phyloP scores from a whole-genome alignment of 1,284 basidiomycete species.

The Cryptococcus amylolentus region DNA sequence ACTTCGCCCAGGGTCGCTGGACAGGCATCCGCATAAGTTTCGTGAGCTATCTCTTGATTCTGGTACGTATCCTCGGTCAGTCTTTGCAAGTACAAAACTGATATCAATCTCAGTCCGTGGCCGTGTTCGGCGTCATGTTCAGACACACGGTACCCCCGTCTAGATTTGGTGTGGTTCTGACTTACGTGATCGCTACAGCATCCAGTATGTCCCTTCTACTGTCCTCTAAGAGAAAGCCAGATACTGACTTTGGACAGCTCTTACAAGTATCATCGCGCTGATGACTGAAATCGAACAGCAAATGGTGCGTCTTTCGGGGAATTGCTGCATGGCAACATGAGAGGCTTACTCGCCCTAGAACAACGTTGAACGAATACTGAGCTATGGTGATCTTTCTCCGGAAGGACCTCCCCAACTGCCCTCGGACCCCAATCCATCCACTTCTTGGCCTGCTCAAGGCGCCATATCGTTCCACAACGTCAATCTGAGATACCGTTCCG shows the following conservation, averaged over 20 bases:
- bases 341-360: conserved; percentile 18
- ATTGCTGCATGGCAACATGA: background rate
- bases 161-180: conserved; percentile 42
- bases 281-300: conserved; percentile 2
- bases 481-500: conserved; percentile 42
- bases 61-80: conserved; percentile 11
- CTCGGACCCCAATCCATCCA: conserved; percentile 16
- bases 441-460: conserved; percentile 39
- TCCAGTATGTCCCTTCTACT: background rate
- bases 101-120: conserved; percentile 20
- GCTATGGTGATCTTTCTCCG: conserved; percentile 24
- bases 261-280: background rate
- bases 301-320: background rate
- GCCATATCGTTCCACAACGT: conserved; percentile 44
- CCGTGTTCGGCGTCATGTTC: conserved; percentile 35
- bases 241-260: background rate
- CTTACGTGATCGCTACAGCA: conserved; percentile 17
- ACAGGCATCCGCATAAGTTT: conserved; percentile 32
- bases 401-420: conserved; percentile 23
- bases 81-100: too few species aligned
- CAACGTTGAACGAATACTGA: conserved; percentile 29
- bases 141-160: conserved; percentile 30
- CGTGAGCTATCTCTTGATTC: conserved; percentile 16
- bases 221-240: background rate
- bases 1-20: background rate